A percentile compares a stretch with the other conserved stretches of the same genome.
phyloP scores from a whole-genome alignment of 441 rosid species.

The Corymbia calophylla region DNA sequence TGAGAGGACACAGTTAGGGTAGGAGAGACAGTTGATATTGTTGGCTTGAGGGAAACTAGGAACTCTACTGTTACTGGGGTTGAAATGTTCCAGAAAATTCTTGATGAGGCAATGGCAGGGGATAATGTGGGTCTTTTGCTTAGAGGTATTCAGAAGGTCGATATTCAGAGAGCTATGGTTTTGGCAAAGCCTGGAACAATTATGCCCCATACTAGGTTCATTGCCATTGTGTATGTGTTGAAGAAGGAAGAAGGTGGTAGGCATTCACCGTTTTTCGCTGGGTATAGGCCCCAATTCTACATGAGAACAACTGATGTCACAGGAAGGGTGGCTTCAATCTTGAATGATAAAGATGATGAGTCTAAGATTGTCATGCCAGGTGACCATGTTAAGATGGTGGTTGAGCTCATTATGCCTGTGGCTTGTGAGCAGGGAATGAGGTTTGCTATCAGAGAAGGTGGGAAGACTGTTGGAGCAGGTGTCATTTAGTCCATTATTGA shows the following conservation, averaged over 20 bases:
- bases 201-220: slow-evolving; percentile 66
- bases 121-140: slow-evolving; percentile 89
- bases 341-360: slow-evolving; percentile 92
- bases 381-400: slow-evolving; percentile 89
- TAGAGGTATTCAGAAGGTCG: slow-evolving; percentile 78
- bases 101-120: slow-evolving; percentile 91
- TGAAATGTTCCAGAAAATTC: slow-evolving; percentile 81
- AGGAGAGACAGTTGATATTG: slow-evolving; percentile 76
- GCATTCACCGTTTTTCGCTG: slow-evolving; percentile 79
- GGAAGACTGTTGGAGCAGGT: slow-evolving; percentile 94
- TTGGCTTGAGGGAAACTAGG: slow-evolving; percentile 82
- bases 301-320: slow-evolving; percentile 97
- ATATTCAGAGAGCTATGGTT: slow-evolving; percentile 92
- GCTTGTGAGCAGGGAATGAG: slow-evolving; percentile 99
- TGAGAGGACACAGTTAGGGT: slow-evolving; percentile 74
- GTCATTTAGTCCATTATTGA: slow-evolving; percentile 85
- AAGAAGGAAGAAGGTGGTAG: slow-evolving; percentile 96
- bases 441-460: slow-evolving; percentile 98
- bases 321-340: slow-evolving; percentile 63
- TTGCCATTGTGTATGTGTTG: slow-evolving; percentile 75
- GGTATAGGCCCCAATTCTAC: slow-evolving; percentile 90
- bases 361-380: slow-evolving; percentile 99
- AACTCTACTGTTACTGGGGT: slow-evolving; percentile 72
- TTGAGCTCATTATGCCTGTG: slow-evolving; percentile 89
- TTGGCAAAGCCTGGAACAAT: slow-evolving; percentile 81